These are phyloP conservation scores for Penicillium bialowiezense DNA, from an alignment of 495 filamentous ascomycete genomes.

Conservation along the genomic window DNA sequence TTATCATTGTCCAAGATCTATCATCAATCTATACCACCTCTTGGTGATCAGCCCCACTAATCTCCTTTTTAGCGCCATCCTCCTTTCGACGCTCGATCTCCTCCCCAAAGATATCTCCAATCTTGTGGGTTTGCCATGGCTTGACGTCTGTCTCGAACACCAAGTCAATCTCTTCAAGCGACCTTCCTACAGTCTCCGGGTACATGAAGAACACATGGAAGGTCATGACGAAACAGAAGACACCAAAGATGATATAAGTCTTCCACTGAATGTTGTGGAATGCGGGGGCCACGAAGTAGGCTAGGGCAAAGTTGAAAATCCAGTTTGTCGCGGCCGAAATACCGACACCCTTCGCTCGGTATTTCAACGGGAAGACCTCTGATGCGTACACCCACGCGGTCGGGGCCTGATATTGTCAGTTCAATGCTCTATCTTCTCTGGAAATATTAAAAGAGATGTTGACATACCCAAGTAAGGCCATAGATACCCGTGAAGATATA, in stretches of 20 bases:
- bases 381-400: conserved; percentile 74
- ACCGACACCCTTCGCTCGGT: conserved; percentile 67
- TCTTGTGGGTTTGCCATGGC: conserved; percentile 25
- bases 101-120: conserved; percentile 25
- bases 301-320: conserved; percentile 75
- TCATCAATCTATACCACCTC: conserved; percentile 14
- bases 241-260: conserved; percentile 72
- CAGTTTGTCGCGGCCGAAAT: conserved; percentile 68
- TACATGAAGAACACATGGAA: conserved; percentile 66
- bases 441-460: neutral
- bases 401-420: conserved; percentile 47
- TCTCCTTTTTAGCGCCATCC: neutral
- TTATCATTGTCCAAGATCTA: neutral
- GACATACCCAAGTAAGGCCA: conserved; percentile 58
- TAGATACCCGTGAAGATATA: conserved; percentile 78
- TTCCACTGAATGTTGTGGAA: conserved; percentile 73
- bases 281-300: conserved; percentile 66
- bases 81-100: conserved; percentile 24
- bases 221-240: conserved; percentile 61
- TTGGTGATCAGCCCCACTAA: conserved; percentile 12
- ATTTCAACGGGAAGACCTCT: conserved; percentile 73
- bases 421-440: neutral
- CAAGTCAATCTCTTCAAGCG: conserved; percentile 65
- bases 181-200: conserved; percentile 68
- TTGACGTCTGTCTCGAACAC: conserved; percentile 33